Conservation (phyloP, 2,329 filamentous ascomycete species). For the Aspergillus nomiae region DNA sequence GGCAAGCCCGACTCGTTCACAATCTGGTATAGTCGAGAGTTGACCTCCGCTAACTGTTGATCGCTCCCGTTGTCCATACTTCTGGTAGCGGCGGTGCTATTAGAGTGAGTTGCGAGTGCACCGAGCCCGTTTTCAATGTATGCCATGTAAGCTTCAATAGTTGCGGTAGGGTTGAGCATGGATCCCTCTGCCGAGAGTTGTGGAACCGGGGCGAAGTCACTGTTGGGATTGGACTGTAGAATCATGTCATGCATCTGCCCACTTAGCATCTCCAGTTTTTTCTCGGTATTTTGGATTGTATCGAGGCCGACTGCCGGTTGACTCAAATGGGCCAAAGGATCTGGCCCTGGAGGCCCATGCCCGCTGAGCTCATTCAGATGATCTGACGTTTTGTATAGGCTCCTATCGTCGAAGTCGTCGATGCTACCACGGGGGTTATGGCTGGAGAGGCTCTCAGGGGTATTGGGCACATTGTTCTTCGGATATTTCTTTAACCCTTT, state of each 20-base stretch:
- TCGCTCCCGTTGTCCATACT: conserved; percentile 47
- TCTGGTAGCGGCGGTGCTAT: conserved; percentile 6
- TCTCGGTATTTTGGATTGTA: conserved; percentile 63
- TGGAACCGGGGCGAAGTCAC: conserved; percentile 41
- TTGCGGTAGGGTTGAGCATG: conserved; percentile 30
- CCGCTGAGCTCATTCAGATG: conserved; percentile 56
- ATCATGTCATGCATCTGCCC: conserved; percentile 67
- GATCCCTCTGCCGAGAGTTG: conserved; percentile 30
- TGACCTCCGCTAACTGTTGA: conserved; percentile 63
- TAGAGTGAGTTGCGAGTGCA: conserved; percentile 57
- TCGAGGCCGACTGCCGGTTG: conserved; percentile 35
- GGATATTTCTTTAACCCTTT: conserved; percentile 66
- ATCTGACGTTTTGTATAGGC: conserved; percentile 70
- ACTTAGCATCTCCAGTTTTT: conserved; percentile 69
- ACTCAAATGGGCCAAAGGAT: conserved; percentile 7
- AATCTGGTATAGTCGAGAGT: conserved; percentile 63
- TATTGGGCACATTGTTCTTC: conserved; percentile 62
- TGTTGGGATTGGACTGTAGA: conserved; percentile 45
- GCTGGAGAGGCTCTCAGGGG: conserved; percentile 73
- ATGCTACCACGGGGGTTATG: conserved; percentile 55
- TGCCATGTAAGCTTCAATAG: conserved; percentile 61
- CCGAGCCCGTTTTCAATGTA: conserved; percentile 70
- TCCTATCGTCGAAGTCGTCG: conserved; percentile 74
- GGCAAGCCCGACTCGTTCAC: conserved; percentile 51
- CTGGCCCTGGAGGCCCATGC: conserved; percentile 24